A percentile compares a stretch with the other conserved stretches of the same genome.
Evolutionary conservation across 352 stramenopile species (phyloP).

Genomic region (Sclerospora graminicola): DNA sequence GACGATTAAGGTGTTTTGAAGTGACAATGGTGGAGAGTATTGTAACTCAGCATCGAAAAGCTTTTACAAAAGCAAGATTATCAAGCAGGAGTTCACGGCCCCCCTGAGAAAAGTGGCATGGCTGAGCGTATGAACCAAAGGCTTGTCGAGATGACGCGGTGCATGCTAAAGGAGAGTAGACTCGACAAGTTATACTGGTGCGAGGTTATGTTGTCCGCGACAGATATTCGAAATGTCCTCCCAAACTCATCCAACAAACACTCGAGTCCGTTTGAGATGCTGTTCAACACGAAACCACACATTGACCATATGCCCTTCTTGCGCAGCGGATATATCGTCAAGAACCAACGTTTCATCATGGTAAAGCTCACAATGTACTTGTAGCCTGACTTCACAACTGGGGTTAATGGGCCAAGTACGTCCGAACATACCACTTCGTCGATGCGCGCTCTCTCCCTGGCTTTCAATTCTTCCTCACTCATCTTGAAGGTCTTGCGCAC

Average conservation of each 20-base stretch:
- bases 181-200: neutral
- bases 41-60: neutral
- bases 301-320: neutral
- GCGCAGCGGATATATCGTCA: neutral
- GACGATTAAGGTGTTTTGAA: neutral
- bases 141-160: neutral
- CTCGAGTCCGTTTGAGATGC: neutral
- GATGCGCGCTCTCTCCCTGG: neutral
- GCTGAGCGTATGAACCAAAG: neutral
- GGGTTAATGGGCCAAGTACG: neutral
- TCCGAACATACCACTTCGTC: neutral
- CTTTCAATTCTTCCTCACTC: neutral
- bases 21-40: no score
- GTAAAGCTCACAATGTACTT: neutral
- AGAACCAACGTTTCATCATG: neutral
- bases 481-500: neutral
- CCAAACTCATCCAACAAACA: neutral
- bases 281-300: neutral
- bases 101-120: neutral
- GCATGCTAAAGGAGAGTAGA: neutral
- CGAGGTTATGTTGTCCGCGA: neutral
- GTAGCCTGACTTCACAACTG: neutral
- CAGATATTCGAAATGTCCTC: neutral
- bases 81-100: neutral
- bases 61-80: neutral